Base-by-base conservation (phyloP, 2,329 filamentous ascomycete genomes). In the Aureobasidium vineae region DNA sequence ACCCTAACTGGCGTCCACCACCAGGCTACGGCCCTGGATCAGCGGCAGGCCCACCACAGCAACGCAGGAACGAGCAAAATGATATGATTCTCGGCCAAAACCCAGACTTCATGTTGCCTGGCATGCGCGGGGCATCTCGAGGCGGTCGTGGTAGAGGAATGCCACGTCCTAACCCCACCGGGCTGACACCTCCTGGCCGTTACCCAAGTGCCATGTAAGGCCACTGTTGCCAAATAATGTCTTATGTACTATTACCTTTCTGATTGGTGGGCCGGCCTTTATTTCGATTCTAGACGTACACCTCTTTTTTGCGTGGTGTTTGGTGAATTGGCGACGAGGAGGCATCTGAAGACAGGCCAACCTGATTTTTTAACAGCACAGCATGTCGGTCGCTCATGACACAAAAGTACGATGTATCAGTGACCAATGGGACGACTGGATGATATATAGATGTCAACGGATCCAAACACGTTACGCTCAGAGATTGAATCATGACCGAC, bases 31-130 rank as follows among this genome's bases (percentile, higher is more conserved):
- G 69, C 26, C 50, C 63, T 7, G 64, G 50, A 33, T 21, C 65
- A 15, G 41, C 54, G 36, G 36, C 45, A 23, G 56, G 64, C 43
- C 70, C 68, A 70, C 79, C 77, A 63, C 79, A 79, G 10, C 81
- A 78, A 70, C 79, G 73, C 69, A 75, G 71, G 73, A 75, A 68
- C 71, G 76, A 74, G 71, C 85, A 85, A 68, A 86, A 89, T 71
- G 91, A 96, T 71, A 83, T 92, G 59, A 79, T 96, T 45, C 81
- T 96, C 67, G 87, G 88, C 72, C 87, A 83, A 52, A 97, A 96
- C 73, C 92, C 93, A 0, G 92, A 97, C 76, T 97, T 97, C 78
- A 85, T 89, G 70, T 76, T 97, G 33, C 88, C 88, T 6, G 79
- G 79, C 6, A 73, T 78, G 8, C 61, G 61, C 3, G 75, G 74